phyloP scores from a whole-genome alignment of 2,329 filamentous ascomycete species.

The Neonectria punicea region DNA sequence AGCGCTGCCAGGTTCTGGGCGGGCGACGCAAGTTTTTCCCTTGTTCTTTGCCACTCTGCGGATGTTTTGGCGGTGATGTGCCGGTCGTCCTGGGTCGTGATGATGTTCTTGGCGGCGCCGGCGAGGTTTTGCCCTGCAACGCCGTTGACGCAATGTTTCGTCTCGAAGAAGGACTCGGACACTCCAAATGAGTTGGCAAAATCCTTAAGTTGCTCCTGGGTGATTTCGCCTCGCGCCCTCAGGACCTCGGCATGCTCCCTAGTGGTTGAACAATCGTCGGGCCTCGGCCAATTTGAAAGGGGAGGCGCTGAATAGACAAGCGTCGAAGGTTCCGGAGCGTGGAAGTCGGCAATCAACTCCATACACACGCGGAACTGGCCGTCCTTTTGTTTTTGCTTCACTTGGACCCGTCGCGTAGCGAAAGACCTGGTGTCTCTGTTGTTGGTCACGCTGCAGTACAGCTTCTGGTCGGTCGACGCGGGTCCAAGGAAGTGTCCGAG shows the following conservation, averaged over 20 bases:
- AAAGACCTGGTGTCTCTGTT: constrained; percentile 59
- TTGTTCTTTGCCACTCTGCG: constrained; percentile 55
- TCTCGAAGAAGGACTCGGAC: constrained; percentile 47
- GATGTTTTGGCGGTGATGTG: constrained; percentile 50
- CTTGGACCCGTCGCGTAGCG: constrained; percentile 57
- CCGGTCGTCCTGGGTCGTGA: constrained; percentile 48
- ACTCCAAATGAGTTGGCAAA: constrained; percentile 46
- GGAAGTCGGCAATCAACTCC: constrained; percentile 59
- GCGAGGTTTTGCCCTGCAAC: constrained; percentile 56
- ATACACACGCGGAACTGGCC: constrained; percentile 52
- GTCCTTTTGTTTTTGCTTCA: constrained; percentile 53
- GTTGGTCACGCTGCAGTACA: constrained; percentile 49
- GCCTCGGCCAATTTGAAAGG: constrained; percentile 41
- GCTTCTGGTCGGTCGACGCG: constrained; percentile 51
- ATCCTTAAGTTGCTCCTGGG: constrained; percentile 32
- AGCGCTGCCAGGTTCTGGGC: constrained; percentile 51
- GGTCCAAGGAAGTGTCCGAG: constrained; percentile 60
- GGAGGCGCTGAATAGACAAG: constrained; percentile 54
- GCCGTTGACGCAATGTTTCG: constrained; percentile 50
- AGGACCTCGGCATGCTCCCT: constrained; percentile 24
- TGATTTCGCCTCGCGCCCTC: constrained; percentile 39
- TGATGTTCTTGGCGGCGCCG: constrained; percentile 52
- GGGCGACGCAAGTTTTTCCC: constrained; percentile 29
- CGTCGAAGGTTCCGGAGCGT: constrained; percentile 50
- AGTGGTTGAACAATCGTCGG: constrained; percentile 39